phyloP scores from a whole-genome alignment of 495 filamentous ascomycete genomes.

The Copromyces sp. region DNA sequence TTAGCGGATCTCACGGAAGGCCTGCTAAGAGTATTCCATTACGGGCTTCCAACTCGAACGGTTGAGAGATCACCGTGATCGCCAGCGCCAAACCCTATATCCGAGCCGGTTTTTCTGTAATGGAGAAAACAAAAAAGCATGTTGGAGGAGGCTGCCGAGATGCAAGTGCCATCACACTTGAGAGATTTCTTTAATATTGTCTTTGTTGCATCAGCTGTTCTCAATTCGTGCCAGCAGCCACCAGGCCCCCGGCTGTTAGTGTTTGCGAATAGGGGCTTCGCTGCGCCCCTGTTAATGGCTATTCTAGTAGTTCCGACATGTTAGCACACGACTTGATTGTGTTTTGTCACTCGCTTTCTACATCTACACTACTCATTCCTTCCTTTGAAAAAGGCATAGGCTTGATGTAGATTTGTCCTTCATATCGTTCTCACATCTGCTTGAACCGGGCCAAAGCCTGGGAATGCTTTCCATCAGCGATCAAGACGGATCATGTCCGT shows the following conservation, averaged over 20 bases:
- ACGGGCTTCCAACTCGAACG: background rate
- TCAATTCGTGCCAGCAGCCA: too few species aligned
- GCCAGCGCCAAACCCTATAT: background rate
- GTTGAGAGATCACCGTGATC: background rate
- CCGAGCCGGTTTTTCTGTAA: too few species aligned
- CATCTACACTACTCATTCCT: background rate
- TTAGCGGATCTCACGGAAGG: background rate
- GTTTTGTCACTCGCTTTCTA: background rate
- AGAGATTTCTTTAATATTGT: background rate
- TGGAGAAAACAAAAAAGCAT: too few species aligned
- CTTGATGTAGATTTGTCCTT: background rate
- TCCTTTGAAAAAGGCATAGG: background rate
- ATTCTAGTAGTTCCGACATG: background rate
- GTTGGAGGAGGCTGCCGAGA: background rate
- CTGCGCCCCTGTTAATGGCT: background rate
- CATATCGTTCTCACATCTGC: background rate
- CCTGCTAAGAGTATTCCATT: background rate
- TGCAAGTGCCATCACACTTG: background rate
- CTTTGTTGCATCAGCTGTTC: background rate
- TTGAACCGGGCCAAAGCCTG: background rate
- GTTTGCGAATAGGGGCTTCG: background rate
- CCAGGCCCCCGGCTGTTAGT: background rate
- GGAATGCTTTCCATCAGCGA: background rate
- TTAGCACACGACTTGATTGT: background rate
- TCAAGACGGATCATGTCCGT: background rate